phyloP scores from a whole-genome alignment of 768 basidiomycete genomes.

The Rhizopogon salebrosus region DNA sequence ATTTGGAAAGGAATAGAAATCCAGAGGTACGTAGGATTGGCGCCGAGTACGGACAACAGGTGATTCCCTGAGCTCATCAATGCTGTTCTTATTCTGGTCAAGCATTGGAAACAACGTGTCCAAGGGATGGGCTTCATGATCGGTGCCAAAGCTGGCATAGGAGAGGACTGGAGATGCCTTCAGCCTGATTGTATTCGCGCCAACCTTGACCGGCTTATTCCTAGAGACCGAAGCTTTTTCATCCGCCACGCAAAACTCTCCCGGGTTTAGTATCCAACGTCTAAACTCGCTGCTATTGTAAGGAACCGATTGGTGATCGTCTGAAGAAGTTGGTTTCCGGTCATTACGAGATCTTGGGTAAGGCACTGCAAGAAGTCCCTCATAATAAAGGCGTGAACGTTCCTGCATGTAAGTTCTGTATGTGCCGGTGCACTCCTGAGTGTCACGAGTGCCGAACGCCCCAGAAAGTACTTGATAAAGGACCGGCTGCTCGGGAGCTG shows the following conservation, averaged over 20 bases:
- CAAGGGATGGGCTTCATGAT: constrained; percentile 2
- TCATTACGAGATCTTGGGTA: constrained; percentile 9
- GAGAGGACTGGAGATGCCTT: neutral
- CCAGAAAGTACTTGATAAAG: constrained; percentile 48
- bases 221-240: neutral
- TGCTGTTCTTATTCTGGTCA: constrained; percentile 1
- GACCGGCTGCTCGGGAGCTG: constrained; percentile 40
- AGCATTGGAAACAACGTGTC: constrained; percentile 23
- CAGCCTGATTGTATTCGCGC: neutral
- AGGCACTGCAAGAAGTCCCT: constrained; percentile 29
- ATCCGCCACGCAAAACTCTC: neutral
- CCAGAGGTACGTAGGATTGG: constrained; percentile 5
- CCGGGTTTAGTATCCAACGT: constrained; percentile 4
- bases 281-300: constrained; percentile 3
- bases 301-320: constrained; percentile 4
- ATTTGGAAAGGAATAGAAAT: constrained; percentile 7
- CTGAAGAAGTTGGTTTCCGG: neutral
- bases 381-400: constrained; percentile 41
- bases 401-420: constrained; percentile 50
- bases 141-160: neutral
- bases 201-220: constrained; percentile 2
- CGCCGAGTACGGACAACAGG: constrained; percentile 19
- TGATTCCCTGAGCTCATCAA: constrained; percentile 16
- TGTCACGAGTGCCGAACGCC: constrained; percentile 40
- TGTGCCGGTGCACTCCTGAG: constrained; percentile 47